A percentile compares a stretch with the other conserved stretches of the same genome.
These are phyloP conservation scores for Podospora conica DNA, from an alignment of 495 filamentous ascomycete genomes.

Conservation along the genomic window DNA sequence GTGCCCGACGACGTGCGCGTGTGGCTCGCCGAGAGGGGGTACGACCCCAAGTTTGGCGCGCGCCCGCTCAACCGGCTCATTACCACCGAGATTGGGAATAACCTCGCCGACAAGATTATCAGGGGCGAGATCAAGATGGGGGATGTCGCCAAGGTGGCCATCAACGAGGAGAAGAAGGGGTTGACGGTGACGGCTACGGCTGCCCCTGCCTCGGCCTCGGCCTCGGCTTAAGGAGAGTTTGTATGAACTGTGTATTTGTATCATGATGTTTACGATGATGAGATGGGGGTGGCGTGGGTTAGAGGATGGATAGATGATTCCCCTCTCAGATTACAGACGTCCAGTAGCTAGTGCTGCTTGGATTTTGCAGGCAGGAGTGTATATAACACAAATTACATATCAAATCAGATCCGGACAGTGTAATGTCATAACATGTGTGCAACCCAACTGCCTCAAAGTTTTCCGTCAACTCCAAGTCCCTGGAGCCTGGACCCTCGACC, in stretches of 20 bases:
- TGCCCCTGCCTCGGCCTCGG: background rate
- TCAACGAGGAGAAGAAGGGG: slow-evolving; percentile 51
- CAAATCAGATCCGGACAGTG: background rate
- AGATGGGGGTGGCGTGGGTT: background rate
- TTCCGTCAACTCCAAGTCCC: no score
- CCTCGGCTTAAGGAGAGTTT: background rate
- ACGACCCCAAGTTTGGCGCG: slow-evolving; percentile 87
- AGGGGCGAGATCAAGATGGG: slow-evolving; percentile 72
- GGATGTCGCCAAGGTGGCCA: slow-evolving; percentile 59
- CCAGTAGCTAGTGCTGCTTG: background rate
- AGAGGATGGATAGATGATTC: background rate
- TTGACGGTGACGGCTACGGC: slow-evolving; percentile 36
- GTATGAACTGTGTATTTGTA: slow-evolving; percentile 1
- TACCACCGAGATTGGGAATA: slow-evolving; percentile 78
- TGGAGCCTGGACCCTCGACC: no score
- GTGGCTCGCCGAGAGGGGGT: slow-evolving; percentile 84
- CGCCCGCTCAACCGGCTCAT: slow-evolving; percentile 91
- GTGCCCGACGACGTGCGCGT: slow-evolving; percentile 65
- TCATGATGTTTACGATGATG: background rate
- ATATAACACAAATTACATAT: background rate
- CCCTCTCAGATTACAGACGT: background rate
- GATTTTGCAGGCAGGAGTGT: background rate
- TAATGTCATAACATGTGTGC: no score
- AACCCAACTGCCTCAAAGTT: no score
- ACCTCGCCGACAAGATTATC: slow-evolving; percentile 85